Percentiles rank a stretch among this genome's conserved stretches.
Evolutionary conservation across 345 rosid genomes (phyloP).

Genomic region (Aquilaria yunnanensis): DNA sequence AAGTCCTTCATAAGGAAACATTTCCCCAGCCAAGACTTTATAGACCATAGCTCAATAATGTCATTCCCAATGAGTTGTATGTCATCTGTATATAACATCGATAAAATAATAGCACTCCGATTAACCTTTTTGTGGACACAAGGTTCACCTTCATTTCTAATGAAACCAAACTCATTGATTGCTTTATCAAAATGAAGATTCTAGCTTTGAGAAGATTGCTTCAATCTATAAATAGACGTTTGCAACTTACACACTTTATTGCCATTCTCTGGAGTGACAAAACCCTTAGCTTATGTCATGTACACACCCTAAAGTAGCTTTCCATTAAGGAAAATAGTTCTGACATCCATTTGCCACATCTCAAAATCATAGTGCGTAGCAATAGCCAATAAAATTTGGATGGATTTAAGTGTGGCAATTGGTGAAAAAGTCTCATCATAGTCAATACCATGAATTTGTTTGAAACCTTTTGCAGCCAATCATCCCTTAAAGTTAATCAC

Average conservation of each 20-base stretch:
- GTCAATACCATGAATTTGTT: background rate
- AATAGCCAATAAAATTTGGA: no score
- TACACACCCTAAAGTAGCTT: background rate
- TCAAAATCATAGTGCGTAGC: slow-evolving; percentile 4
- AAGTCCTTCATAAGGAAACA: background rate
- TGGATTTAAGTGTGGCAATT: no score
- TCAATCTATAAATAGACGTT: background rate
- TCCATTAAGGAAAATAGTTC: background rate
- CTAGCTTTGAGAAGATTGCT: background rate
- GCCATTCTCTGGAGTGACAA: background rate
- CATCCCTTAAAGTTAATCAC: background rate
- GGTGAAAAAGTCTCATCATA: background rate
- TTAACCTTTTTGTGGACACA: slow-evolving; percentile 6
- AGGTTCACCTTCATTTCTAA: background rate
- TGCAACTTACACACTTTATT: background rate
- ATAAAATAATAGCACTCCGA: background rate
- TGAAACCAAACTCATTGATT: background rate
- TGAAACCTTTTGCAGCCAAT: slow-evolving; percentile 10
- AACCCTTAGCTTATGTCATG: background rate
- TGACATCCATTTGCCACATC: slow-evolving; percentile 1
- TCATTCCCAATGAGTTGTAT: background rate
- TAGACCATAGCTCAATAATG: background rate
- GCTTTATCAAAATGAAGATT: background rate
- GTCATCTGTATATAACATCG: slow-evolving; percentile 3
- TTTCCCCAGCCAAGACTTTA: slow-evolving; percentile 8